Evolutionary conservation across 2,329 filamentous ascomycete genomes (phyloP), one percentile per base, ranked within the genome.

Genomic region (Colletotrichum chlorophyti): DNA sequence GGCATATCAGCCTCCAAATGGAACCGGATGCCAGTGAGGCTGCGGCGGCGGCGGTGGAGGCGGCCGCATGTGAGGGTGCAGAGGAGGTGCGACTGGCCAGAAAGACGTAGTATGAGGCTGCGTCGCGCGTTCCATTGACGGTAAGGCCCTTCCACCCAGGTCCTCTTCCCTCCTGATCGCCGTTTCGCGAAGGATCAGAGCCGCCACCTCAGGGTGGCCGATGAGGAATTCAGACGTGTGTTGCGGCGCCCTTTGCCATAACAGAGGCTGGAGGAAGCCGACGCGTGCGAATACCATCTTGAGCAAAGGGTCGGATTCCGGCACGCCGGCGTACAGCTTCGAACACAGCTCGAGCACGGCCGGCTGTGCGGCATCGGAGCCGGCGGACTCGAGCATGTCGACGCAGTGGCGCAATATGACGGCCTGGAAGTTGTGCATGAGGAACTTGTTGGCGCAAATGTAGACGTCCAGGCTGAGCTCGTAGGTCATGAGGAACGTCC

Each of bases 211-310:
- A 2, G 79, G 77, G 58, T 81, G 76, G 2, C 69, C 71, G 2
- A 76, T 62, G 54, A 80, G 67, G 59, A 81, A 82, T 12, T 68
- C 68, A 26, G 70, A 67, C 10, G 78, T 80, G 57, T 76, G 74
- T 31, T 73, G 68, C 3, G 73, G 76, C 14, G 66, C 65, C 14
- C 69, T 69, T 58, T 75, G 72, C 76, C 76, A 81, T n/a, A 80
- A 60, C 24, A 71, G 60, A 9, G 77, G 72, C 65, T 80, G 76
- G 29, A 82, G 66, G 60, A 81, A 82, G 2, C 79, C 79, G 6
- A 81, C 74, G 31, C 79, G 70, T 7, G 79, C 78, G 62, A 81
- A 76, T 11, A 82, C 66, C 76, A 81, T 81, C 59, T 73, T 77
- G 45, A 82, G 69, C 35, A 82, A 65, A 0, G 67, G 65, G 53